Conservation (phyloP, 2,329 filamentous ascomycete species). For the Neofusicoccum parvum region DNA sequence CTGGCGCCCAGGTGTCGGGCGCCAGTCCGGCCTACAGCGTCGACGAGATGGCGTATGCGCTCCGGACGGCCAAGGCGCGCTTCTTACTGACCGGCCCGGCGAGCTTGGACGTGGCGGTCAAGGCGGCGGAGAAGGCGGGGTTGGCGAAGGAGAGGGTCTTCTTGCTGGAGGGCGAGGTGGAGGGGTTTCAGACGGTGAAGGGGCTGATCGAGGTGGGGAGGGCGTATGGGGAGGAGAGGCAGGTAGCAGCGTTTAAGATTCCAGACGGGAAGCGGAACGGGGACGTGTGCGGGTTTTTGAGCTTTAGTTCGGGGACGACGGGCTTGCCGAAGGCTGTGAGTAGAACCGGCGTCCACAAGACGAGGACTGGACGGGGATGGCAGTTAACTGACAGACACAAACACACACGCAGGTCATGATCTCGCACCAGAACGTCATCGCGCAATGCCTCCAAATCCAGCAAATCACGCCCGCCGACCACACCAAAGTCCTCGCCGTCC, state of each 20-base stretch:
- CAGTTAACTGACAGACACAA: background rate
- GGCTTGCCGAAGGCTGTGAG: constrained; percentile 52
- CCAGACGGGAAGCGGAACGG: constrained; percentile 57
- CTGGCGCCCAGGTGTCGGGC: constrained; percentile 60
- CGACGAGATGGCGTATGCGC: constrained; percentile 68
- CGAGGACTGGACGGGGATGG: background rate
- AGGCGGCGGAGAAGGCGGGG: constrained; percentile 57
- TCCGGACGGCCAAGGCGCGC: constrained; percentile 60
- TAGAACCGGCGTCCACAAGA: background rate
- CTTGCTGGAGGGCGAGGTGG: constrained; percentile 57
- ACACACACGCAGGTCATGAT: constrained; percentile 50
- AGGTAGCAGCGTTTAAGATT: constrained; percentile 53
- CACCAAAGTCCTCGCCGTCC: constrained; percentile 57
- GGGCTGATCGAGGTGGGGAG: constrained; percentile 49
- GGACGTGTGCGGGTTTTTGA: constrained; percentile 57
- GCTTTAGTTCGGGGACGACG: constrained; percentile 54
- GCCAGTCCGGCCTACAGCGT: constrained; percentile 67
- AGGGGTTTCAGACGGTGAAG: constrained; percentile 53
- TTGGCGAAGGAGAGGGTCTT: constrained; percentile 57
- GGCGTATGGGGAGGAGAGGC: constrained; percentile 44
- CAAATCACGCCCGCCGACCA: constrained; percentile 54
- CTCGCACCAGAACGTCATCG: constrained; percentile 57
- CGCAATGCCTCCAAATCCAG: constrained; percentile 63
- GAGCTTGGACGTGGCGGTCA: constrained; percentile 57
- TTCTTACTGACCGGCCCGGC: constrained; percentile 60